Base-by-base conservation (phyloP, 768 basidiomycete species). In the Boletus huronensis region DNA sequence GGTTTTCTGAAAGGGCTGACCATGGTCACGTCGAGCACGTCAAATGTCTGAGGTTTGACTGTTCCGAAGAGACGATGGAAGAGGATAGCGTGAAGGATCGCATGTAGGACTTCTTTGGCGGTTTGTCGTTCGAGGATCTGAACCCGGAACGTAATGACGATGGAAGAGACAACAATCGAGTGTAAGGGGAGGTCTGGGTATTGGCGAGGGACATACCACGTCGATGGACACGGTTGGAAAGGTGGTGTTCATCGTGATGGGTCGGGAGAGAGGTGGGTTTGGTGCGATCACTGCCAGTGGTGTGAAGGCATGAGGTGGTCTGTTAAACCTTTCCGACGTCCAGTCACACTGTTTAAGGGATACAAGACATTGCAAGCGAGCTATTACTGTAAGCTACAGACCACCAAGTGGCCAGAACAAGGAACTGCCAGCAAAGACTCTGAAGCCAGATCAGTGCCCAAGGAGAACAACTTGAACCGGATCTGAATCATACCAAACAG, bases 21-120 rank as follows among this genome's bases (percentile, higher is more conserved):
- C 84, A 93, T 86, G 1, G 90, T 91, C 21, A 93, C 83, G 67
- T 93, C 90, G 11, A 91, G 77, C 0, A 93, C 84, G 53, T 93
- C 90, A 55, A 88, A 85, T 2, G 79, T 85, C 60, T 81, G 80
- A 0, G 91, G 87, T 60, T 85, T 89, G 40, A 93, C 79, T 0
- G 82, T 84, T 3, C 90, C 91, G 64, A 93, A 90, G 19, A 91
- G 75, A 8, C 90, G 81, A 65, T 93, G 90, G 65, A 93, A 93
- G 16, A 93, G 74, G 45, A 93, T 86, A 0, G 88, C 77, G 62
- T 93, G 91, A n/a, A 93, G 77, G 49, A 91, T 75, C 3, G 83
- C 90, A 51, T 79, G 80, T 6, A 93, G 79, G 41, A 86, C 87
- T 59, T 92, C 90, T 68, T 84, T 86, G 35, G 82, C 79, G 17